Evolutionary conservation across 176 grass and related monocot genomes (phyloP).

Genomic region (barley (Hordeum vulgare)): DNA sequence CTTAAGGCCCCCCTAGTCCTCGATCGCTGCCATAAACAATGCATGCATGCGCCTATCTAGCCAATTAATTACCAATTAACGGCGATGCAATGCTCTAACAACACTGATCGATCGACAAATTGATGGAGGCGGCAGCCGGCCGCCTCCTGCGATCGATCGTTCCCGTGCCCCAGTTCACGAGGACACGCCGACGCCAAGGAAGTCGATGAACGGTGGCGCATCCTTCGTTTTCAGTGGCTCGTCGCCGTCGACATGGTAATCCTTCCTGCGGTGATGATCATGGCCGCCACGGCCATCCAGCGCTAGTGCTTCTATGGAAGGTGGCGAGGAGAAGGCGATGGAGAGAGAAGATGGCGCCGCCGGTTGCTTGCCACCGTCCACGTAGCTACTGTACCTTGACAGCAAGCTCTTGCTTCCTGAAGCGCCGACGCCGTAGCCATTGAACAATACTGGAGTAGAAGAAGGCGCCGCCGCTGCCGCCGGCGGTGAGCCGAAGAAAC

Average conservation of each 20-base stretch:
- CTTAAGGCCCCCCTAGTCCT: background rate
- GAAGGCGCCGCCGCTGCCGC: background rate
- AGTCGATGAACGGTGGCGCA: conserved; percentile 48
- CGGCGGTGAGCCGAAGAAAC: conserved; percentile 2
- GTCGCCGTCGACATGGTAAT: background rate
- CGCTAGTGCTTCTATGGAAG: background rate
- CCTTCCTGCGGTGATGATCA: conserved; percentile 4
- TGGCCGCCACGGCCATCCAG: conserved; percentile 17
- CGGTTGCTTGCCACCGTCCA: background rate
- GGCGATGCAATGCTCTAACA: conserved; percentile 7
- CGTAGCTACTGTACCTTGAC: conserved; percentile 11
- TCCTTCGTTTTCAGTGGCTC: background rate
- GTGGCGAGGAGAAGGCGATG: conserved; percentile 17
- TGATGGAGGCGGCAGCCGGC: background rate
- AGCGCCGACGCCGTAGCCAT: background rate
- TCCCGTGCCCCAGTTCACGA: background rate
- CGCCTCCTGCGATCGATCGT: background rate
- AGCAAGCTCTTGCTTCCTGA: background rate
- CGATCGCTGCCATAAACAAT: background rate
- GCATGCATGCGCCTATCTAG: background rate
- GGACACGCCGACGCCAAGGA: conserved; percentile 50
- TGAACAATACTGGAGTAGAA: background rate
- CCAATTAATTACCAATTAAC: background rate
- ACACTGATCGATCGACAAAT: conserved; percentile 1
- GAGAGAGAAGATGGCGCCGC: conserved; percentile 8